A percentile compares a stretch with the other conserved stretches of the same genome.
Evolutionary conservation across 371 early-diverging fungal genomes (phyloP).

Genomic region (Mucor irregularis): DNA sequence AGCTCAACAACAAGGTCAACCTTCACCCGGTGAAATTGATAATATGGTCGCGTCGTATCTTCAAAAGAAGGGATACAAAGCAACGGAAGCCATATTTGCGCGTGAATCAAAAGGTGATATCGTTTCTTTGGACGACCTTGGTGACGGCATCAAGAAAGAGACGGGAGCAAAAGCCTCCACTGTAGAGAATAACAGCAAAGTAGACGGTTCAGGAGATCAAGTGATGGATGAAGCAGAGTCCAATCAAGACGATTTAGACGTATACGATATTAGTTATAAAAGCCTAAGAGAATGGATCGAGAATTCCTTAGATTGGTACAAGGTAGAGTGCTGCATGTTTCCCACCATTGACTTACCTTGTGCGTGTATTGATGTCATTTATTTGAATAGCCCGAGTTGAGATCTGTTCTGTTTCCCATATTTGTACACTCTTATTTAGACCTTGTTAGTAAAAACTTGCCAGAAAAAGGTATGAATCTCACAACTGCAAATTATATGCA

Average conservation of each 20-base stretch:
- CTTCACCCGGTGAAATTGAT: conserved; percentile 27
- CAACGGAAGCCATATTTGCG: conserved; percentile 30
- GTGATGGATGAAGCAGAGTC: conserved; percentile 11
- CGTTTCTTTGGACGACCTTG: conserved; percentile 10
- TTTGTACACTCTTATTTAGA: conserved; percentile 95
- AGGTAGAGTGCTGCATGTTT: conserved; percentile 39
- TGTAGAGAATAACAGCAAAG: no score
- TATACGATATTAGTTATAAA: conserved; percentile 75
- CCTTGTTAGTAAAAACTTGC: conserved; percentile 63
- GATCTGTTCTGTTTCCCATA: conserved; percentile 86
- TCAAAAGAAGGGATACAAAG: conserved; percentile 33
- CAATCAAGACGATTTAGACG: conserved; percentile 72
- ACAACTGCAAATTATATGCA: background rate
- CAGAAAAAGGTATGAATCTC: conserved; percentile 57
- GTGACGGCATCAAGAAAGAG: background rate
- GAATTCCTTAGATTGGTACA: conserved; percentile 91
- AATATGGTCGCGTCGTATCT: conserved; percentile 39
- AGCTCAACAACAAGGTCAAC: no score
- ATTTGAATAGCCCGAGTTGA: conserved; percentile 73
- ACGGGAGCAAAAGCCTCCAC: background rate
- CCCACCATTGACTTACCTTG: background rate
- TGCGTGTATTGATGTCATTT: background rate
- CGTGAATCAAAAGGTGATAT: conserved; percentile 31
- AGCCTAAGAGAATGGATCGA: conserved; percentile 92
- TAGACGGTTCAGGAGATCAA: no score